A percentile compares a stretch with the other conserved stretches of the same genome.
These are phyloP conservation scores for Trichosporon asahii DNA, from an alignment of 1,284 basidiomycete species.

Conservation along the genomic window DNA sequence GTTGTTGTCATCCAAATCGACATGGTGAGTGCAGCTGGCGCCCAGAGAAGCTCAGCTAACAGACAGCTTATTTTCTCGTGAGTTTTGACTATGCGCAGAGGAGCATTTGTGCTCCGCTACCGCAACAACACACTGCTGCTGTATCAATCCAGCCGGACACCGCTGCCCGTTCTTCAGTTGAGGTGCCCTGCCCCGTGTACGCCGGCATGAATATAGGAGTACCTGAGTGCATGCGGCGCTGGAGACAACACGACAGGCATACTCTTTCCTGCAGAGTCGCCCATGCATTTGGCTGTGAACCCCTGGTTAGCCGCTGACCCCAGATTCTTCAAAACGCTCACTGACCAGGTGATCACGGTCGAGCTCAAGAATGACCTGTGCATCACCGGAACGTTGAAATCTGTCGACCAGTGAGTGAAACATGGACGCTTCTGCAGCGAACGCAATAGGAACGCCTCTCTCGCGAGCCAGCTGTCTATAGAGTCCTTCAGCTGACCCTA, in stretches of 20 bases:
- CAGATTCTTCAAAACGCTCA: slow-evolving; percentile 94
- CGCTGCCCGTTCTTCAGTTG: no score
- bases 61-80: slow-evolving; percentile 9
- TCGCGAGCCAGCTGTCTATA: not conserved
- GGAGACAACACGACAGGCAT: no score
- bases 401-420: slow-evolving; percentile 83
- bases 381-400: slow-evolving; percentile 93
- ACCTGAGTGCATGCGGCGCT: no score
- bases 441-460: no score
- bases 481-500: slow-evolving; percentile 40
- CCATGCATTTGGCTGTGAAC: no score
- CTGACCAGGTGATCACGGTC: slow-evolving; percentile 93
- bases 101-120: not conserved
- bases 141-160: not conserved
- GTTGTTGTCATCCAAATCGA: slow-evolving; percentile 7
- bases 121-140: not conserved
- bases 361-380: slow-evolving; percentile 99
- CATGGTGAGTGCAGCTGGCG: slow-evolving; percentile 8
- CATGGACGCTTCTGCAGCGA: not conserved
- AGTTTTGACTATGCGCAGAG: not conserved
- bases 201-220: no score
- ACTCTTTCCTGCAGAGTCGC: no score
- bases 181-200: no score
- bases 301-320: slow-evolving; percentile 6
- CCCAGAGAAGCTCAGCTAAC: not conserved